phyloP scores from a whole-genome alignment of 495 filamentous ascomycete species.

The Cercophora scortea region DNA sequence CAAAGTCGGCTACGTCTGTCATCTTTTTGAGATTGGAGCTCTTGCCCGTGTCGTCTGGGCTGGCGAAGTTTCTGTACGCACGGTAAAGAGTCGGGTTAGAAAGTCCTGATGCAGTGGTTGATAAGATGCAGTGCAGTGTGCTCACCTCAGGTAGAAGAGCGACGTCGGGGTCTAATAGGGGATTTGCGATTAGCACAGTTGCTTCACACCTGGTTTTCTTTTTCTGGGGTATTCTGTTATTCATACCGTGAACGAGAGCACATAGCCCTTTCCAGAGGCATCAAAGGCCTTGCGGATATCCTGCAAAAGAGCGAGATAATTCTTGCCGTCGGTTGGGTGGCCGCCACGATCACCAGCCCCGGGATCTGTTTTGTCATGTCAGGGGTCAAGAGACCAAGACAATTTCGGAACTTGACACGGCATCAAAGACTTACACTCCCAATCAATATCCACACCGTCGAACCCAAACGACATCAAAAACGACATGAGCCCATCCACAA shows the following conservation, averaged over 20 bases:
- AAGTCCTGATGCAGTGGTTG: too few relatives aligned
- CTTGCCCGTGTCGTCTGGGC: background rate
- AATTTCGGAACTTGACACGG: too few relatives aligned
- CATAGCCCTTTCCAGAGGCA: too few relatives aligned
- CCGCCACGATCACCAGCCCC: constrained; percentile 39
- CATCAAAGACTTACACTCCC: constrained; percentile 24
- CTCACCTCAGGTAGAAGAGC: too few relatives aligned
- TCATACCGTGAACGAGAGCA: too few relatives aligned
- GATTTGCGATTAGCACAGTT: too few relatives aligned
- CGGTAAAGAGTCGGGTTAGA: background rate
- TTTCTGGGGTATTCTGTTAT: too few relatives aligned
- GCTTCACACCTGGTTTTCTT: too few relatives aligned
- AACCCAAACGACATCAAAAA: constrained; percentile 42
- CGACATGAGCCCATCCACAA: constrained; percentile 30
- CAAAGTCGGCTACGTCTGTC: constrained; percentile 34
- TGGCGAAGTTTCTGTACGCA: background rate
- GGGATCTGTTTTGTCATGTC: constrained; percentile 21
- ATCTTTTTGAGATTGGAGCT: constrained; percentile 37
- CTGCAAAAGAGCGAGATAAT: constrained; percentile 33
- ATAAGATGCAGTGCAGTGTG: too few relatives aligned
- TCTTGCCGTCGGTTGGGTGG: constrained; percentile 26
- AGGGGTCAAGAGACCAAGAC: too few relatives aligned
- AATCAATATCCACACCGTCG: constrained; percentile 39
- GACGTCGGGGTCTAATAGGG: too few relatives aligned
- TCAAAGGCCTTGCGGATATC: constrained; percentile 13